These are phyloP conservation scores for Fusarium equiseti DNA, from an alignment of 2,329 filamentous ascomycete species.

Conservation along the genomic window DNA sequence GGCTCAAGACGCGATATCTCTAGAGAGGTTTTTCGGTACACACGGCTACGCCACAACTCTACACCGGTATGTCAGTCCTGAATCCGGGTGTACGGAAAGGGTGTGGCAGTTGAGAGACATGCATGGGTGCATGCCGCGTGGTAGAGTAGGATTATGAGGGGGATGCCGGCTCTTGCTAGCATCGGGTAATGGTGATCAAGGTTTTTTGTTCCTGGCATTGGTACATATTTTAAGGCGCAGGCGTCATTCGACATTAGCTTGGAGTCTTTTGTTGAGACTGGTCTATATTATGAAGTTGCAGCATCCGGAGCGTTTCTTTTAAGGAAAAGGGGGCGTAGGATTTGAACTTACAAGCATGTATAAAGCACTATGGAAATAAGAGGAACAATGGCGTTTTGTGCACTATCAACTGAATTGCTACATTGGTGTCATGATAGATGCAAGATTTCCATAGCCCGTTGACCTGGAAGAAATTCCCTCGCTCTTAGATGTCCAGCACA, in stretches of 20 bases:
- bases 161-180: slow-evolving; percentile 14
- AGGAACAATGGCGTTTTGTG: background rate
- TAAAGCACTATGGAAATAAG: background rate
- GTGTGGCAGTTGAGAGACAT: slow-evolving; percentile 8
- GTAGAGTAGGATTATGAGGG: slow-evolving; percentile 28
- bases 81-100: slow-evolving; percentile 17
- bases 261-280: slow-evolving; percentile 33
- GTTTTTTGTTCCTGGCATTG: slow-evolving; percentile 29
- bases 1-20: slow-evolving; percentile 85
- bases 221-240: slow-evolving; percentile 33
- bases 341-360: background rate
- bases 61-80: slow-evolving; percentile 19
- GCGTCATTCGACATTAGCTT: slow-evolving; percentile 30
- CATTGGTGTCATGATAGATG: background rate
- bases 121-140: slow-evolving; percentile 19
- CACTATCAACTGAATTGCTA: background rate
- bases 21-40: slow-evolving; percentile 48
- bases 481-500: background rate
- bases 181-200: slow-evolving; percentile 36
- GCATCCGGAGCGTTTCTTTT: slow-evolving; percentile 27
- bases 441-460: background rate
- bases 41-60: slow-evolving; percentile 3
- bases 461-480: background rate
- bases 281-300: slow-evolving; percentile 14
- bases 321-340: slow-evolving; percentile 9